Base-by-base conservation (phyloP, 768 basidiomycete species). In the Termitomyces sp. region DNA sequence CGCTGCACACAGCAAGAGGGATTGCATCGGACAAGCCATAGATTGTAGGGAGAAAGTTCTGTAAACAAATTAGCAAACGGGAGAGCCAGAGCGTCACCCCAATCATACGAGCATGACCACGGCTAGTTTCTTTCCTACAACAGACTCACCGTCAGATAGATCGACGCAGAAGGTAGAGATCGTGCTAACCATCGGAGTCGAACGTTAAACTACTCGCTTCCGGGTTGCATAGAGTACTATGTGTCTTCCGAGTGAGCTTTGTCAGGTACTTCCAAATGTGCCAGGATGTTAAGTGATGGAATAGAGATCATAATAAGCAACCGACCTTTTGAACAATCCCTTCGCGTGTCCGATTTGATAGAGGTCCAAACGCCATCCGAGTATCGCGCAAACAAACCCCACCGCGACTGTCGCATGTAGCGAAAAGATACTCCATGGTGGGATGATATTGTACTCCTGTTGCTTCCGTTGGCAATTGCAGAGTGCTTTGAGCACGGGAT, bases 41-140 rank as follows among this genome's bases (percentile, higher is more conserved):
- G 14, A 92, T 80, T 1, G 88, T 87, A 0, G 90, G 89, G 44
- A 77, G 72, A 68, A 82, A 85, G 58, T 87, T 77, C 89, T 91
- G 59, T 23, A 30, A 21, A 28, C 49, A 32, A 37, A 30, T 53
- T 30, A 21, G 37, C 55, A 52, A 32, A 25, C 12, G 35, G 5
- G 11, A 43, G 41, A 23, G 11, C 61, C 23, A 52, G 5, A 50
- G 21, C 39, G 25, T 39, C 44, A 39, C 37, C 19, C 17, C 3
- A 42, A 42, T 62, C 82, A 43, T 63, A 90, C 89, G 19, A 86
- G 76, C 69, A 89, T 81, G 3, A 85, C 84, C 12, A 88, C 82
- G 5, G 82, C 84, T 3, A 91, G 67, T 66, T 75, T 84, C 16
- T 70, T 76, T 21, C 89, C 89, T 90, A 54, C 17, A 28, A 45